Conservation (phyloP, 768 basidiomycete genomes). For the Kwoniella newhampshirensis region DNA sequence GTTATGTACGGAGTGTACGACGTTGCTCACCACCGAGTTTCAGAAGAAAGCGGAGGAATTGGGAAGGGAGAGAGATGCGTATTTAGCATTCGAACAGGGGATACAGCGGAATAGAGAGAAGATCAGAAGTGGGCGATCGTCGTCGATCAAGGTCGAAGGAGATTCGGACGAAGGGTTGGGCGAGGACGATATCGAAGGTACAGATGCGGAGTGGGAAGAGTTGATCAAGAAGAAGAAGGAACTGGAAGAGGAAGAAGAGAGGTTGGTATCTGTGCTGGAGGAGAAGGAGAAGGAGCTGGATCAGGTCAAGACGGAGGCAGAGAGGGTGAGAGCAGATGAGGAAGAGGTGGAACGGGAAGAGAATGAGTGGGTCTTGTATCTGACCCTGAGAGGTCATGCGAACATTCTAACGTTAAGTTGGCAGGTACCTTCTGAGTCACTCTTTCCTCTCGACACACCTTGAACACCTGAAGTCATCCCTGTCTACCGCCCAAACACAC, state of each 20-base stretch:
- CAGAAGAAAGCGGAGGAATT: constrained; percentile 83
- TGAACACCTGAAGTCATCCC: constrained; percentile 20
- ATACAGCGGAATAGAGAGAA: constrained; percentile 75
- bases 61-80: constrained; percentile 86
- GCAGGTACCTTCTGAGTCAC: constrained; percentile 39
- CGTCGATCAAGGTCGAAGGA: constrained; percentile 57
- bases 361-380: constrained; percentile 38
- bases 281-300: constrained; percentile 75
- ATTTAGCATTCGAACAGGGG: constrained; percentile 88
- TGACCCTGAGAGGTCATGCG: constrained; percentile 56
- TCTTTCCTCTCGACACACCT: constrained; percentile 14
- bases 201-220: constrained; percentile 36
- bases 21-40: constrained; percentile 71
- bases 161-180: constrained; percentile 58
- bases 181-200: constrained; percentile 40
- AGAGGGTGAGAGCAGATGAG: constrained; percentile 73
- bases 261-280: constrained; percentile 69
- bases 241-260: constrained; percentile 70
- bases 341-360: constrained; percentile 63
- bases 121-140: constrained; percentile 57
- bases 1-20: constrained; percentile 90
- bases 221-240: constrained; percentile 66
- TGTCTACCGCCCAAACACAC: constrained; percentile 44
- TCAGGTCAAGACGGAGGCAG: constrained; percentile 75
- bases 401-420: too few species aligned